Percentiles rank a stretch among this genome's conserved stretches.
Evolutionary conservation across 306 rosid genomes (phyloP).

Genomic region (Castanea sativa): DNA sequence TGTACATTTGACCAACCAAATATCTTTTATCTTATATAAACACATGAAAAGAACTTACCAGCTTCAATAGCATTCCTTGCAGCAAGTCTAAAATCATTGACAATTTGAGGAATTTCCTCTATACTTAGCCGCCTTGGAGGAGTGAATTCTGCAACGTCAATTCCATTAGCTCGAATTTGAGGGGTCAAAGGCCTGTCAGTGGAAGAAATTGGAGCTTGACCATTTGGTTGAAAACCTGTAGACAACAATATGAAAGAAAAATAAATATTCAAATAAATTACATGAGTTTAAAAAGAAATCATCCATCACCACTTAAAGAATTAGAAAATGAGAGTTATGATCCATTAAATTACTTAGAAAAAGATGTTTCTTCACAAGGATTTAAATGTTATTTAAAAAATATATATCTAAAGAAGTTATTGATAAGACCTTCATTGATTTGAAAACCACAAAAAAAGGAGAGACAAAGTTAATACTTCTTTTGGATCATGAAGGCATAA

Average conservation of each 20-base stretch:
- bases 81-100: conserved; percentile 51
- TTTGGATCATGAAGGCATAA: too few relatives aligned
- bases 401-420: too few relatives aligned
- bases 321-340: too few relatives aligned
- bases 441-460: too few relatives aligned
- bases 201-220: conserved; percentile 51
- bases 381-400: too few relatives aligned
- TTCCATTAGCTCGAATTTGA: conserved; percentile 5
- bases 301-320: too few relatives aligned
- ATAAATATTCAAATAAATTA: too few relatives aligned
- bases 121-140: conserved; percentile 50
- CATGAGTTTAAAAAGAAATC: too few relatives aligned
- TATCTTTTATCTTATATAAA: background rate
- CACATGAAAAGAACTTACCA: conserved; percentile 24
- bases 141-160: conserved; percentile 29
- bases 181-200: conserved; percentile 51
- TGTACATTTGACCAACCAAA: background rate
- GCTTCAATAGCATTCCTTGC: conserved; percentile 61
- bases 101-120: conserved; percentile 47
- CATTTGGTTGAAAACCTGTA: conserved; percentile 52
- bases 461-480: too few relatives aligned
- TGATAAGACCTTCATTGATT: too few relatives aligned
- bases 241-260: background rate
- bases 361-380: too few relatives aligned
- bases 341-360: too few relatives aligned